Evolutionary conservation across 495 filamentous ascomycete species (phyloP).

Genomic region (Trichodelitschia bisporula): DNA sequence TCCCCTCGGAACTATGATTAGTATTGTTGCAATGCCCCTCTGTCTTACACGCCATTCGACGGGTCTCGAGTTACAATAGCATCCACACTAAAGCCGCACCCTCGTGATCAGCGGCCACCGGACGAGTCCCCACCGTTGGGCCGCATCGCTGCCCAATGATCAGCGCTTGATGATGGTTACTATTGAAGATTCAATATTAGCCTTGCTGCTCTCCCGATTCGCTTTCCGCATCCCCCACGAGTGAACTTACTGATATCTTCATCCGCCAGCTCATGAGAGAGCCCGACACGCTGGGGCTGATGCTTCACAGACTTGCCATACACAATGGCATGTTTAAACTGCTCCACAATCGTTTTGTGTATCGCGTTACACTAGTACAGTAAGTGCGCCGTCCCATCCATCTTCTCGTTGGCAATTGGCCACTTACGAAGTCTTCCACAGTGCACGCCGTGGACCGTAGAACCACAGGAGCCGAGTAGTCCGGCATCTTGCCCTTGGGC

Average conservation of each 20-base stretch:
- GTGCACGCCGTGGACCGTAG: constrained; percentile 59
- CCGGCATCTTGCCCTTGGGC: constrained; percentile 82
- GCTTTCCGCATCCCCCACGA: neutral
- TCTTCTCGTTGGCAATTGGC: neutral
- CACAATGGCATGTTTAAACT: constrained; percentile 86
- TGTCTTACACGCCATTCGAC: constrained; percentile 3
- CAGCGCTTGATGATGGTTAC: constrained; percentile 91
- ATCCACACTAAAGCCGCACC: too few relatives aligned
- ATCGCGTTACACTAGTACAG: constrained; percentile 70
- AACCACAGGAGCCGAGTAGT: constrained; percentile 82
- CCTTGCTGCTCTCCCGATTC: constrained; percentile 1
- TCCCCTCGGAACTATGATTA: too few relatives aligned
- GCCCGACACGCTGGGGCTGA: constrained; percentile 86
- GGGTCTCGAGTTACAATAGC: neutral
- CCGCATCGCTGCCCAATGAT: too few relatives aligned
- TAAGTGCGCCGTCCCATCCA: constrained; percentile 4
- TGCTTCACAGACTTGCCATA: constrained; percentile 97
- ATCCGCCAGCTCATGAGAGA: constrained; percentile 76
- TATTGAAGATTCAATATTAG: constrained; percentile 22
- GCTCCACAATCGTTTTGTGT: constrained; percentile 84
- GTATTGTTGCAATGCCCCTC: too few relatives aligned
- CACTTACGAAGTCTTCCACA: constrained; percentile 86
- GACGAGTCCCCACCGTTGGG: too few relatives aligned
- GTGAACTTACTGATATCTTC: constrained; percentile 77
- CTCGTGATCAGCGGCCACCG: too few relatives aligned